A percentile compares a stretch with the other conserved stretches of the same genome.
These are phyloP conservation scores for Hypoxylon fragiforme DNA, from an alignment of 495 filamentous ascomycete species.

Conservation along the genomic window DNA sequence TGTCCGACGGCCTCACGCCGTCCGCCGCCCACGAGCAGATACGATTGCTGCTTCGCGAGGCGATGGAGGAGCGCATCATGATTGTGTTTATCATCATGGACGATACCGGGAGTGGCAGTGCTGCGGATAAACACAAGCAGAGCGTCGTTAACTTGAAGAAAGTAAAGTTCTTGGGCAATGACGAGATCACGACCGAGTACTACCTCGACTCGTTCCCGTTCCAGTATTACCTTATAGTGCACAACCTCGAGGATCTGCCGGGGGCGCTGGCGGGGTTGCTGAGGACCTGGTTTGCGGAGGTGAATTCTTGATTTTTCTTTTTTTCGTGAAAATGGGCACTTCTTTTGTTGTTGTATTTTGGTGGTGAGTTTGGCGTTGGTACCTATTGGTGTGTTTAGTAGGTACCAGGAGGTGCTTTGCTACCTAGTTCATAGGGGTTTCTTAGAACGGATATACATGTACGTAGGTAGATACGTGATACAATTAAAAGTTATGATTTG, in stretches of 20 bases:
- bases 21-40: constrained; percentile 76
- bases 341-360: background rate
- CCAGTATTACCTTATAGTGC: constrained; percentile 90
- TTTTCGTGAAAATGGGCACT: too few species aligned
- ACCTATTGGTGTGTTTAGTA: too few species aligned
- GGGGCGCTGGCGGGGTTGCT: constrained; percentile 83
- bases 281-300: constrained; percentile 96
- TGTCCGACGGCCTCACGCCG: constrained; percentile 91
- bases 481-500: too few species aligned
- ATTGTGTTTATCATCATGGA: constrained; percentile 97
- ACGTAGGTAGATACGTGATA: too few species aligned
- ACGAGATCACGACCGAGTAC: constrained; percentile 69
- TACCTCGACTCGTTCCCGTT: constrained; percentile 98
- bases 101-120: constrained; percentile 57
- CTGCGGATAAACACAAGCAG: constrained; percentile 37
- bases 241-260: constrained; percentile 87
- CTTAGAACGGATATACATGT: too few species aligned
- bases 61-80: constrained; percentile 94
- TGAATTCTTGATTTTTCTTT: constrained; percentile 48
- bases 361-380: background rate
- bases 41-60: constrained; percentile 76
- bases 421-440: too few species aligned
- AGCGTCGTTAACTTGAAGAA: constrained; percentile 48
- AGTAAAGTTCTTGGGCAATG: constrained; percentile 34
- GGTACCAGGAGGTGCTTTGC: too few species aligned